Conservation (phyloP, 306 rosid species). For the Gillenia trifoliata region DNA sequence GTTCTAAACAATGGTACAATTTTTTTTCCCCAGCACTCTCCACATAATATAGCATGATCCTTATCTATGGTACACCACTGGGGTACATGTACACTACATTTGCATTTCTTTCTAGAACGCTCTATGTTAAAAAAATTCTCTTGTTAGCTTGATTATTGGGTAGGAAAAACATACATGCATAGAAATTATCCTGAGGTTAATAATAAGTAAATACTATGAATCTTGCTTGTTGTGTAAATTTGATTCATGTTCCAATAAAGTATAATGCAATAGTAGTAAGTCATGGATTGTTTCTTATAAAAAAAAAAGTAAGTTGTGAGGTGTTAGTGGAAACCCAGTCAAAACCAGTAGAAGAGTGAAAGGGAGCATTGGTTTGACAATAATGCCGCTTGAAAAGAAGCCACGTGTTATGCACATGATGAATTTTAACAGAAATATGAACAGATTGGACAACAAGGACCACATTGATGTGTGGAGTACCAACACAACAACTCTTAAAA, state of each 20-base stretch:
- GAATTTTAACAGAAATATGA: no score
- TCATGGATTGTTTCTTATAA: no score
- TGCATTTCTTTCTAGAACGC: background rate
- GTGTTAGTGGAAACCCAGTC: no score
- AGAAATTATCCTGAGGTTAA: background rate
- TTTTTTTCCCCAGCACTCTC: slow-evolving; percentile 10
- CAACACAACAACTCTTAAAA: no score
- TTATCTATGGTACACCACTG: background rate
- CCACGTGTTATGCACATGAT: no score
- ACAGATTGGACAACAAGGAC: no score
- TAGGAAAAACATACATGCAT: background rate
- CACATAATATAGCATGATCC: background rate
- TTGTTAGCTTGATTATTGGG: background rate
- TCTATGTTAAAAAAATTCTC: background rate
- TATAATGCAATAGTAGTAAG: background rate
- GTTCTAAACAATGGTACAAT: slow-evolving; percentile 66
- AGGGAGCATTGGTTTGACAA: no score
- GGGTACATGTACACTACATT: background rate
- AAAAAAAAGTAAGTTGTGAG: no score
- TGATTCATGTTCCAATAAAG: background rate
- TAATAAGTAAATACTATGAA: background rate
- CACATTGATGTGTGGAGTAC: no score
- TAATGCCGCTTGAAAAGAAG: no score
- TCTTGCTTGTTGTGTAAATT: background rate
- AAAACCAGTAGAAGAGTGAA: no score